These are phyloP conservation scores for Dryas integrifolia DNA, from an alignment of 331 rosid species.

Conservation along the genomic window DNA sequence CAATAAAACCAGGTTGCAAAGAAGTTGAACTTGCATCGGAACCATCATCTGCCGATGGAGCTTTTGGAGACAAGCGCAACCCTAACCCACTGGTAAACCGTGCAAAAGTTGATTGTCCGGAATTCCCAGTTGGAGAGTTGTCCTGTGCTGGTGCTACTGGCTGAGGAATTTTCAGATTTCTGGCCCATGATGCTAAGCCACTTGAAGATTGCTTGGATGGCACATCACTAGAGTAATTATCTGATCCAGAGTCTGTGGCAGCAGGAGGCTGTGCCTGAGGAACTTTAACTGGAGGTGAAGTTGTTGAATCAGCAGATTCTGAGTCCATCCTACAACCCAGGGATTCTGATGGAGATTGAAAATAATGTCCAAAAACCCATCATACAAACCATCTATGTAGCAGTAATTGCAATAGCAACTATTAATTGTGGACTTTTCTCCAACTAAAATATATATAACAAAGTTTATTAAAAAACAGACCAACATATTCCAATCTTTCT, in stretches of 20 bases:
- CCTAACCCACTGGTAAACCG: slow-evolving; percentile 89
- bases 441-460: background rate
- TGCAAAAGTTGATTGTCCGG: slow-evolving; percentile 70
- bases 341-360: slow-evolving; percentile 19
- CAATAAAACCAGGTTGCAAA: slow-evolving; percentile 71
- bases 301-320: slow-evolving; percentile 44
- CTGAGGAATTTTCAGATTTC: slow-evolving; percentile 71
- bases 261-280: slow-evolving; percentile 46
- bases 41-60: slow-evolving; percentile 43
- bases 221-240: slow-evolving; percentile 41
- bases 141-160: slow-evolving; percentile 62
- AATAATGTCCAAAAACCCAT: slow-evolving; percentile 25
- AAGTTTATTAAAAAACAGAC: background rate
- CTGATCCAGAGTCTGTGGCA: slow-evolving; percentile 40
- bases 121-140: slow-evolving; percentile 55
- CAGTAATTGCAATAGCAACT: slow-evolving; percentile 30
- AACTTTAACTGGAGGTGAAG: slow-evolving; percentile 37
- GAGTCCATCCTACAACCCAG: slow-evolving; percentile 56
- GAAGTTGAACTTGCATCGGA: slow-evolving; percentile 47
- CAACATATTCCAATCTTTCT: background rate
- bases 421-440: slow-evolving; percentile 6
- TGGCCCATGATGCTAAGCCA: slow-evolving; percentile 85
- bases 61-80: slow-evolving; percentile 81
- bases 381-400: slow-evolving; percentile 29
- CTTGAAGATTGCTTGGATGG: slow-evolving; percentile 54